Conservation (phyloP, 148 eudicot species). For the Cornus controversa region DNA sequence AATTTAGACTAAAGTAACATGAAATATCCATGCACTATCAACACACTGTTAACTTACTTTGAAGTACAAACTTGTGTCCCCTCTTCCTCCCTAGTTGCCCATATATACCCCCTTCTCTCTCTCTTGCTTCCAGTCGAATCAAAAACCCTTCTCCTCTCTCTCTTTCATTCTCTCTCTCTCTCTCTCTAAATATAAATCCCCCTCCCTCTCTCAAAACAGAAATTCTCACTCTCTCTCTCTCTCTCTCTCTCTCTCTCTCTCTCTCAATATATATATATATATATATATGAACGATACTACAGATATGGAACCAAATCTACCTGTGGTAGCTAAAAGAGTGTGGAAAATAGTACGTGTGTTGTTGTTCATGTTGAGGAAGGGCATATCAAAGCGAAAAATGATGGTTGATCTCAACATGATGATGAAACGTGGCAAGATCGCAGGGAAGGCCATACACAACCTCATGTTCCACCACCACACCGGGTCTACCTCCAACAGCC, state of each 20-base stretch:
- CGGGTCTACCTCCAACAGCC: constrained; percentile 6
- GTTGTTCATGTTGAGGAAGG: constrained; percentile 45
- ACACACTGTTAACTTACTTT: not conserved
- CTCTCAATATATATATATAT: not conserved
- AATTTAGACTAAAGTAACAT: not conserved
- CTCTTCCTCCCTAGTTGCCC: not conserved
- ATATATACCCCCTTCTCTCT: constrained; percentile 10
- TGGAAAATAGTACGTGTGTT: constrained; percentile 43
- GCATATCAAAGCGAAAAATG: constrained; percentile 42
- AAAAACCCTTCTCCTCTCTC: not conserved
- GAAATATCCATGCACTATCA: not conserved
- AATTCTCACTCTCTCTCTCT: not conserved
- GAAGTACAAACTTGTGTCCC: constrained; percentile 5
- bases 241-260: not conserved
- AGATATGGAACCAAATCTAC: constrained; percentile 45
- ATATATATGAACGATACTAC: not conserved
- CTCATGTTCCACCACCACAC: constrained; percentile 37
- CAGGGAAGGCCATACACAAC: constrained; percentile 36
- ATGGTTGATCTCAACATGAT: constrained; percentile 45
- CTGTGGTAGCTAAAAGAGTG: constrained; percentile 36
- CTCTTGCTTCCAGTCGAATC: not conserved
- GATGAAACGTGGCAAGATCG: constrained; percentile 45
- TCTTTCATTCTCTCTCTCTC: not conserved
- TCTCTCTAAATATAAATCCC: not conserved
- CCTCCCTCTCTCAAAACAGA: not conserved